Evolutionary conservation across 208 protist species (phyloP), one percentile per base, ranked within the genome.

Genomic region (Acanthamoeba triangularis): DNA sequence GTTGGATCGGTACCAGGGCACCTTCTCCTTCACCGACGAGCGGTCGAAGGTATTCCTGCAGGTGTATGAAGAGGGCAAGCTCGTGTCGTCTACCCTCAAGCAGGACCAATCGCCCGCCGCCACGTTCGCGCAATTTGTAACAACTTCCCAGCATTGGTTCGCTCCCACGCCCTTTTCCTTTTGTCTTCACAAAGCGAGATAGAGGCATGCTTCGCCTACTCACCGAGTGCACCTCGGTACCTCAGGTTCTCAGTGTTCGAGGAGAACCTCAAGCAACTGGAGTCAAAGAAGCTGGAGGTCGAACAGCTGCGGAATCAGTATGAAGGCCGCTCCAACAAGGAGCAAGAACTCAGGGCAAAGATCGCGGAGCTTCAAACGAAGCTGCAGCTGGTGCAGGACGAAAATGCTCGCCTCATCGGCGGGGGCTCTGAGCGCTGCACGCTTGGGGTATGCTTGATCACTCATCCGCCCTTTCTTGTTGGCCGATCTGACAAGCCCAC

Each of bases 321-420:
- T 23, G 80, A 54, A n/a, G 23, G n/a, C 33, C 80, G 80, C 10
- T 28, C 7, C 28, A 88, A 33, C 41, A 65, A 63, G 49, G 80
- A 88, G 80, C 80, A 88, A 49, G 80, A 88, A 37, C 80, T 88
- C 5, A n/a, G 23, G 80, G 52, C 47, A 5, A 54, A 63, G 35
- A 88, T 88, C 28, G 63, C 30, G 13, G 80, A 88, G 52, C 80
- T 88, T 6, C 80, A 88, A 37, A 63, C 52, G 11, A 88, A 88
- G 80, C 49, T 88, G 49, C 80, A 63, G 30, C 23, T 88, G 41
- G 80, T 88, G 49, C 80, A 88, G 80, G 80, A 88, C 49, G 80
- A 88, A 23, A 88, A 88, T 37, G 80, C 80, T 33, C 80, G 80
- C 20, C 80, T 88, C 41, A 88, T 88, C 41, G 80, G 80, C 49